Base-by-base conservation (phyloP, 2,329 filamentous ascomycete species). In the Diplodia scrobiculata region DNA sequence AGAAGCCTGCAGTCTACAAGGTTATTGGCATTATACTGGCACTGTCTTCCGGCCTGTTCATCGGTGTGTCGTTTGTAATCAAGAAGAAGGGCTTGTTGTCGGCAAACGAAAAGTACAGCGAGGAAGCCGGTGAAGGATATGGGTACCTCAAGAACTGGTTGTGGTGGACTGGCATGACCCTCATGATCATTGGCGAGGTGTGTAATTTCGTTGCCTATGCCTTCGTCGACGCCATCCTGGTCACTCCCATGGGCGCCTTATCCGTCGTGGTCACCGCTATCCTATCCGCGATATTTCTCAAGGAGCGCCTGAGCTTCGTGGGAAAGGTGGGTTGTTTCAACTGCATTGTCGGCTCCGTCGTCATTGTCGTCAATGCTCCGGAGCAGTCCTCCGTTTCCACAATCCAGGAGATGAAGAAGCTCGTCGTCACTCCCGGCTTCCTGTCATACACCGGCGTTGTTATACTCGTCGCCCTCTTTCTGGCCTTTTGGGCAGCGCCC, bases 171-270 rank as follows among this genome's bases (percentile, higher is more conserved):
- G 95, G 95, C 72, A 98, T 99, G 95, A 92, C 83, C 0, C 84
- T 98, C 67, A 98, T 99, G 95, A 97, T 98, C 72, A 73, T 98
- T 51, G 95, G 95, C 71, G 95, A 99, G 79, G 87, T 97, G 66
- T 96, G 92, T 86, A 99, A 99, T 79, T 96, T 98, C 76, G 91
- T 94, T 75, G 95, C 95, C 64, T 98, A 98, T 75, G 91, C 92
- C 66, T 98, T 98, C 73, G 95, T 95, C 69, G 95, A 98, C 77
- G 94, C 94, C 68, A 97, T 98, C 72, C 82, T 98, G 69, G 94
- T 98, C 65, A 97, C 94, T 0, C 93, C 94, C 4, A 83, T 98
- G 64, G 94, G 67, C 41, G 94, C 94, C 3, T 82, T 98, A 60
- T 92, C 91, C 1, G 95, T 98, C 68, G 95, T 99, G 64, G 89